phyloP scores from a whole-genome alignment of 306 rosid species.

The Prunus salicina region DNA sequence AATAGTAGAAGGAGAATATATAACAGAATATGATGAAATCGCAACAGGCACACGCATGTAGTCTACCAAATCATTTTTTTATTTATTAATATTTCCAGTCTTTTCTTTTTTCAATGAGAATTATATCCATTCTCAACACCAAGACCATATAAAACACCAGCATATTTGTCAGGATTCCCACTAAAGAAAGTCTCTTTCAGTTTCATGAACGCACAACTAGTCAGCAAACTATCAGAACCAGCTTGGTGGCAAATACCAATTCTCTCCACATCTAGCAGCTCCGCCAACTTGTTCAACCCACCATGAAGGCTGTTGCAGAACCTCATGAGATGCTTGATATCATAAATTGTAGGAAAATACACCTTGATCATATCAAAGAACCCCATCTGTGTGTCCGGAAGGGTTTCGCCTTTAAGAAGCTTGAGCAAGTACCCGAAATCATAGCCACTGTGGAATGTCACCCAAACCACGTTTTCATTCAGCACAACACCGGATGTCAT shows the following conservation, averaged over 20 bases:
- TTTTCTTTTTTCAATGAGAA: constrained; percentile 3
- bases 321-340: constrained; percentile 41
- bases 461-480: constrained; percentile 24
- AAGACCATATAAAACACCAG: constrained; percentile 36
- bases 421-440: constrained; percentile 43
- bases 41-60: background rate
- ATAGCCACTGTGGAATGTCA: constrained; percentile 40
- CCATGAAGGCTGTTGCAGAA: constrained; percentile 34
- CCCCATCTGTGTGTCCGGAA: constrained; percentile 25
- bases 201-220: constrained; percentile 34
- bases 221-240: constrained; percentile 54
- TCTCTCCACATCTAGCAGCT: constrained; percentile 35
- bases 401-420: constrained; percentile 29
- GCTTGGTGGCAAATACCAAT: constrained; percentile 46
- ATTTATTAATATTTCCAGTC: constrained; percentile 5
- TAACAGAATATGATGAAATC: background rate
- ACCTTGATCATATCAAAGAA: constrained; percentile 25
- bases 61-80: background rate
- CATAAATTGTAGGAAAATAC: constrained; percentile 33
- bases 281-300: constrained; percentile 41
- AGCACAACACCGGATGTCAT: constrained; percentile 36
- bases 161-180: constrained; percentile 21
- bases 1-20: background rate
- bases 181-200: constrained; percentile 20
- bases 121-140: constrained; percentile 14